A percentile compares a stretch with the other conserved stretches of the same genome.
These are phyloP conservation scores for Trichoderma atrobrunneum DNA, from an alignment of 2,329 filamentous ascomycete genomes.

Conservation along the genomic window DNA sequence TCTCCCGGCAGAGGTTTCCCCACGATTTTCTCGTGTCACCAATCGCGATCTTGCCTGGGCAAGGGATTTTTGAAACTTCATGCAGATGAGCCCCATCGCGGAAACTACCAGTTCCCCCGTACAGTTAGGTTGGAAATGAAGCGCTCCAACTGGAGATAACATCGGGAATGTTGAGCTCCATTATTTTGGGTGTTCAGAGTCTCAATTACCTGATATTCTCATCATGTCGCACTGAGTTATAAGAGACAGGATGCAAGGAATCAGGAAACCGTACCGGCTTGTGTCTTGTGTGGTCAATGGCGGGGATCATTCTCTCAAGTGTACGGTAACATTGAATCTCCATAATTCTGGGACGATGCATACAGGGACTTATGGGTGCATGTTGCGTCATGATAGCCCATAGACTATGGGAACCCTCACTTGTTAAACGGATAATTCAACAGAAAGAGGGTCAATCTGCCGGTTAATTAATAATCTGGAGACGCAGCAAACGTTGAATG, in stretches of 20 bases:
- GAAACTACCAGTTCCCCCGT: not conserved
- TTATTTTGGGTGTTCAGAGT: not conserved
- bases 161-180: not conserved
- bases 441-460: not conserved
- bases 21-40: conserved; percentile 1
- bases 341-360: not conserved
- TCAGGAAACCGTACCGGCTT: not conserved
- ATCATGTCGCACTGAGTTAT: not conserved
- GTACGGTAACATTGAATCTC: not conserved
- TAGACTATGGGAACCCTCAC: not conserved
- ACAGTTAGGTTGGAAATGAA: not conserved
- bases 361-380: not conserved
- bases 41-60: not conserved
- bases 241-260: not conserved
- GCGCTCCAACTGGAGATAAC: not conserved
- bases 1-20: not conserved
- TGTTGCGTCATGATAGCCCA: not conserved
- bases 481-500: not conserved
- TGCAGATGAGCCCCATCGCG: not conserved
- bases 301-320: not conserved
- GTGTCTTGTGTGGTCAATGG: not conserved
- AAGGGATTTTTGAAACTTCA: not conserved
- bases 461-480: not conserved
- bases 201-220: not conserved
- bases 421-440: not conserved